These are phyloP conservation scores for Aspergillus pseudoviridinutans DNA, from an alignment of 2,329 filamentous ascomycete genomes.

Conservation along the genomic window DNA sequence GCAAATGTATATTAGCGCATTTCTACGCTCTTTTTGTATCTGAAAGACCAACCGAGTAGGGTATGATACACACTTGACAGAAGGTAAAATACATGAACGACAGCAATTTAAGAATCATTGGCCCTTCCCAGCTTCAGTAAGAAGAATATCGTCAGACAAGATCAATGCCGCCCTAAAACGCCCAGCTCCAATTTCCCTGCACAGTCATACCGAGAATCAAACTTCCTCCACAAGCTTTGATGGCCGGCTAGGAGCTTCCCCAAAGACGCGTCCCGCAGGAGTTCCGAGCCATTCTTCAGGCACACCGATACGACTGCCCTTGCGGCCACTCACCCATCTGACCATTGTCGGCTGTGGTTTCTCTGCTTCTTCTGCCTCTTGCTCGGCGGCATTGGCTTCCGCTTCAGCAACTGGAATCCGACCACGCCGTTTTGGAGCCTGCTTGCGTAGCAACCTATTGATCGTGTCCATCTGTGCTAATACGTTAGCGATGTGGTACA, in stretches of 20 bases:
- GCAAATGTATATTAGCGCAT: neutral
- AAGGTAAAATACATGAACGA: neutral
- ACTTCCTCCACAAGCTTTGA: slow-evolving; percentile 39
- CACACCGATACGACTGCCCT: slow-evolving; percentile 41
- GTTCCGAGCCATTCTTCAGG: slow-evolving; percentile 48
- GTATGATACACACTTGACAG: neutral
- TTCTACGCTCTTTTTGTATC: neutral
- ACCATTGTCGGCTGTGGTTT: slow-evolving; percentile 43
- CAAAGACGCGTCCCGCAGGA: slow-evolving; percentile 40
- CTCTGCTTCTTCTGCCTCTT: slow-evolving; percentile 34
- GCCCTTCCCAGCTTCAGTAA: neutral
- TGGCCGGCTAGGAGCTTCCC: slow-evolving; percentile 15
- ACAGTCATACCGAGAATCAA: slow-evolving; percentile 13
- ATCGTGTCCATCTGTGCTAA: slow-evolving; percentile 60
- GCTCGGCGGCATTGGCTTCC: slow-evolving; percentile 39
- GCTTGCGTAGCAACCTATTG: slow-evolving; percentile 63
- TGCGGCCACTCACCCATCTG: slow-evolving; percentile 42
- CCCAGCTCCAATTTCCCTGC: slow-evolving; percentile 16
- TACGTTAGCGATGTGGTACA: slow-evolving; percentile 12
- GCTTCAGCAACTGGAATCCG: slow-evolving; percentile 46
- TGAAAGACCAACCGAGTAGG: neutral
- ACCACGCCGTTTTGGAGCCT: slow-evolving; percentile 57
- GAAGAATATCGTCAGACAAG: neutral
- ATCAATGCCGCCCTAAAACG: slow-evolving; percentile 6
- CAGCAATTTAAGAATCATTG: neutral